Percentiles rank a stretch among this genome's conserved stretches.
phyloP scores from a whole-genome alignment of 805 yeast species.

The Priceomyces melissophilus region DNA sequence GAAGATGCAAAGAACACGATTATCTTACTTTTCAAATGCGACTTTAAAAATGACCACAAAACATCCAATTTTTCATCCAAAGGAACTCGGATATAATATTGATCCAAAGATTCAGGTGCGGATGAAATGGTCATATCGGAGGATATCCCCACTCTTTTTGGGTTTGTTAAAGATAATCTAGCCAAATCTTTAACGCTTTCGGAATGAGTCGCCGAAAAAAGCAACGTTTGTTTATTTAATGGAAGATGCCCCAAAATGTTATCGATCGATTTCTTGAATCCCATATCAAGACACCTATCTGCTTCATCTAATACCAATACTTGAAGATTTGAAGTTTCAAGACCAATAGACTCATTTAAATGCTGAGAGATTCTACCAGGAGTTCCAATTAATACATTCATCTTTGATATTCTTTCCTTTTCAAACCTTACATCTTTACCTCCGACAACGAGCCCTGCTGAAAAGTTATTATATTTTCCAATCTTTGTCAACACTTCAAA shows the following conservation, averaged over 20 bases:
- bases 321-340: conserved; percentile 72
- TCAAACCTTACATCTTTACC: conserved; percentile 86
- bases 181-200: conserved; percentile 81
- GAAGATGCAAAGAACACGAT: conserved; percentile 84
- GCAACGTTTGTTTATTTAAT: conserved; percentile 73
- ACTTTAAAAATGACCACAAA: conserved; percentile 79
- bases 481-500: conserved; percentile 83
- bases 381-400: conserved; percentile 84
- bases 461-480: conserved; percentile 69
- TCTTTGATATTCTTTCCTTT: conserved; percentile 69
- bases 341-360: conserved; percentile 81
- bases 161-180: conserved; percentile 64
- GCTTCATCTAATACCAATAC: conserved; percentile 87
- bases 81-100: conserved; percentile 69
- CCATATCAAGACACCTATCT: conserved; percentile 91
- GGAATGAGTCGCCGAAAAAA: conserved; percentile 88
- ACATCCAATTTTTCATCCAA: conserved; percentile 81
- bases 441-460: conserved; percentile 91
- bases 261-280: conserved; percentile 80
- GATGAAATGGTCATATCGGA: conserved; percentile 49
- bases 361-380: conserved; percentile 91
- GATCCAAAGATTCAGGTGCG: conserved; percentile 84
- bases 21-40: conserved; percentile 77
- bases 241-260: conserved; percentile 77
- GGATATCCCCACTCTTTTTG: conserved; percentile 44